A percentile compares a stretch with the other conserved stretches of the same genome.
These are phyloP conservation scores for Keithomyces neogunnii DNA, from an alignment of 2,329 filamentous ascomycete species.

Conservation along the genomic window DNA sequence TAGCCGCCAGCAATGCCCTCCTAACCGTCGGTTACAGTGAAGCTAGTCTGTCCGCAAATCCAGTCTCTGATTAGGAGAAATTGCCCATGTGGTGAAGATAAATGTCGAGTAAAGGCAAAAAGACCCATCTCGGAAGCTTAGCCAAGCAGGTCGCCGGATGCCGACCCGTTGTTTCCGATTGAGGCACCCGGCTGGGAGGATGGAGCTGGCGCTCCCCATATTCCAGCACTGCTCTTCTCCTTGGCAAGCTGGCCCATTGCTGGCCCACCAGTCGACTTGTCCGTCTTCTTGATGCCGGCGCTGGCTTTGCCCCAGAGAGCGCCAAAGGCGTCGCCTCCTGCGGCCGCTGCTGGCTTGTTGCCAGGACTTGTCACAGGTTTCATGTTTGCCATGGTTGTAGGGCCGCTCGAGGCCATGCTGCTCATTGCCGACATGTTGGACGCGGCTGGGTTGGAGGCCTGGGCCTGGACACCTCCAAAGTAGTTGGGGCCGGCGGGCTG, in stretches of 20 bases:
- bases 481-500: slow-evolving; percentile 85
- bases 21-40: not conserved
- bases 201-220: slow-evolving; percentile 71
- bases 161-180: slow-evolving; percentile 25
- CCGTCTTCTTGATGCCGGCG: slow-evolving; percentile 65
- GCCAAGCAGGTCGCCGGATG: slow-evolving; percentile 41
- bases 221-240: slow-evolving; percentile 88
- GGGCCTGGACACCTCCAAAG: slow-evolving; percentile 69
- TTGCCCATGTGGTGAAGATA: not conserved
- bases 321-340: slow-evolving; percentile 80
- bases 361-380: slow-evolving; percentile 39
- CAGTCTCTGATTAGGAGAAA: not conserved
- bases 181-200: slow-evolving; percentile 21
- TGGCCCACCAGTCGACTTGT: slow-evolving; percentile 53
- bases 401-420: slow-evolving; percentile 25
- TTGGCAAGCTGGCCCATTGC: slow-evolving; percentile 94
- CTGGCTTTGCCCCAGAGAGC: slow-evolving; percentile 74
- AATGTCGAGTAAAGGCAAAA: not conserved
- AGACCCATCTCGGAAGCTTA: slow-evolving; percentile 14
- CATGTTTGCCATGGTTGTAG: slow-evolving; percentile 33
- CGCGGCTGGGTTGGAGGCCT: slow-evolving; percentile 21
- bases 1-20: not conserved
- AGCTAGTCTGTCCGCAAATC: not conserved
- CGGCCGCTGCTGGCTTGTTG: slow-evolving; percentile 45
- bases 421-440: slow-evolving; percentile 20